phyloP scores from a whole-genome alignment of 1,284 basidiomycete species.

The Ceratobasidium sp. region DNA sequence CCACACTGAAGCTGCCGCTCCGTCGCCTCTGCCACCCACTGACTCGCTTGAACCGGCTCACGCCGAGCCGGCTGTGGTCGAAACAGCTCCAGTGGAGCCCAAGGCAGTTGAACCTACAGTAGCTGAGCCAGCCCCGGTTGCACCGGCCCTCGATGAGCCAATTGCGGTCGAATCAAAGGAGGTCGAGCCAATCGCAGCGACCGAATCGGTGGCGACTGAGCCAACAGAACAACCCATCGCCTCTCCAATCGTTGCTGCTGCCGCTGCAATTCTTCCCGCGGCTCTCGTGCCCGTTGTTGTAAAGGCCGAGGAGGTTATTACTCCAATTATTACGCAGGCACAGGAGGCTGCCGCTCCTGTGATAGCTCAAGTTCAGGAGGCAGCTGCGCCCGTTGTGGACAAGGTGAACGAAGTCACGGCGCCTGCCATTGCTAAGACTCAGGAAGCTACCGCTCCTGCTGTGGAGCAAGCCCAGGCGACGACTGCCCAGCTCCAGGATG shows the following conservation, averaged over 20 bases:
- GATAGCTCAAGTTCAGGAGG: background rate
- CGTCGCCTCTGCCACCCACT: constrained; percentile 35
- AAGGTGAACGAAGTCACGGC: constrained; percentile 28
- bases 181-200: background rate
- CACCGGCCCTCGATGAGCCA: background rate
- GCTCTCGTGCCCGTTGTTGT: constrained; percentile 8
- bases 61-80: background rate
- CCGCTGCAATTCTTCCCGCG: constrained; percentile 27
- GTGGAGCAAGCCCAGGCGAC: constrained; percentile 22
- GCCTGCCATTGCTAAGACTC: constrained; percentile 13
- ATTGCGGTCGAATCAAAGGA: no score
- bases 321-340: background rate
- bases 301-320: constrained; percentile 20
- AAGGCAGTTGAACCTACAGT: background rate
- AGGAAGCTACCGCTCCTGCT: constrained; percentile 12
- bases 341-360: constrained; percentile 27
- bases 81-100: background rate
- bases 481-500: constrained; percentile 5
- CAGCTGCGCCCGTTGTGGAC: constrained; percentile 20
- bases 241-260: constrained; percentile 20
- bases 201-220: constrained; percentile 9
- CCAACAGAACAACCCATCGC: constrained; percentile 24
- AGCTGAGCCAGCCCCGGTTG: no score
- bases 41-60: background rate
- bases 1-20: constrained; percentile 27